Evolutionary conservation across 495 filamentous ascomycete genomes (phyloP).

Genomic region (Daldinia loculata): DNA sequence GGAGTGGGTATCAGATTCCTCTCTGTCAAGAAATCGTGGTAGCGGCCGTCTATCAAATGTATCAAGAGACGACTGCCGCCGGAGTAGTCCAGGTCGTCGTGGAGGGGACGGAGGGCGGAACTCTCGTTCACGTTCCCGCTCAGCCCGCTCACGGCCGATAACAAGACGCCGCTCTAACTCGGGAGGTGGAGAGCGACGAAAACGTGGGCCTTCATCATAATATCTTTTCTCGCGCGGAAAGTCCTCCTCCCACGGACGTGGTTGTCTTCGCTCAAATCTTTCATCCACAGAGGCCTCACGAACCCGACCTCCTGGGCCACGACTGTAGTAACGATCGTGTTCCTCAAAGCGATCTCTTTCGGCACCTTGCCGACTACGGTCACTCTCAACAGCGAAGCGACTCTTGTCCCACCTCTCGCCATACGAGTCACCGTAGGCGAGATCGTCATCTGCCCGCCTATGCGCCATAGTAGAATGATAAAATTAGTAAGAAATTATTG

Average conservation of each 20-base stretch:
- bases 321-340: slow-evolving; percentile 46
- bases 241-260: slow-evolving; percentile 51
- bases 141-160: slow-evolving; percentile 46
- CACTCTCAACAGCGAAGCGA: slow-evolving; percentile 47
- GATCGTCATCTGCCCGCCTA: slow-evolving; percentile 49
- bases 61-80: slow-evolving; percentile 58
- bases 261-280: slow-evolving; percentile 45
- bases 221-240: slow-evolving; percentile 48
- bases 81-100: slow-evolving; percentile 46
- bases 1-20: slow-evolving; percentile 57
- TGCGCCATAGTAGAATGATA: slow-evolving; percentile 35
- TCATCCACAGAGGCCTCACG: slow-evolving; percentile 48
- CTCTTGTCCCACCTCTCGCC: slow-evolving; percentile 56
- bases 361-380: slow-evolving; percentile 27
- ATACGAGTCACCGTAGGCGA: slow-evolving; percentile 45
- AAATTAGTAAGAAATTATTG: background rate
- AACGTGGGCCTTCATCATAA: slow-evolving; percentile 51
- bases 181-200: slow-evolving; percentile 43
- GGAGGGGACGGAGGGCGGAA: slow-evolving; percentile 48
- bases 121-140: slow-evolving; percentile 48
- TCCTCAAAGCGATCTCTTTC: slow-evolving; percentile 49
- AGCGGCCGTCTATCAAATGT: slow-evolving; percentile 60
- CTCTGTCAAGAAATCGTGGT: slow-evolving; percentile 57
- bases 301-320: slow-evolving; percentile 25
- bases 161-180: slow-evolving; percentile 49